phyloP scores from a whole-genome alignment of 2,329 filamentous ascomycete genomes.

The Myrmaecium sp. region DNA sequence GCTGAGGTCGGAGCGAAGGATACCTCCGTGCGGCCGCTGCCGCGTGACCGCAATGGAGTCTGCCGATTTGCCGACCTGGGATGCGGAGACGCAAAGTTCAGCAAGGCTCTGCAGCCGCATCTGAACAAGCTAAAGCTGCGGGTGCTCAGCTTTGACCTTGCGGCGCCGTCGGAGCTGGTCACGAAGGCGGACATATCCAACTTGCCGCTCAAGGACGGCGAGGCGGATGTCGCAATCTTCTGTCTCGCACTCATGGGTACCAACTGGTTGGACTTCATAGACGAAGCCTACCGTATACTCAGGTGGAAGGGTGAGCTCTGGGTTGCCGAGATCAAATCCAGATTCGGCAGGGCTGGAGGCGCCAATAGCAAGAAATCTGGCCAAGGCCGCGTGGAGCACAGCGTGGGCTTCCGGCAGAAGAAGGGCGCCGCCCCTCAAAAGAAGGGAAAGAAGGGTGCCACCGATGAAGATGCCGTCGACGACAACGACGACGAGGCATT shows the following conservation, averaged over 20 bases:
- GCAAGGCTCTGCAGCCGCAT: constrained; percentile 47
- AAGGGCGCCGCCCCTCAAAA: constrained; percentile 34
- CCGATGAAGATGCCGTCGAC: constrained; percentile 30
- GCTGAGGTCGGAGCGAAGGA: background rate
- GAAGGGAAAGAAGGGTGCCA: constrained; percentile 29
- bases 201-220: constrained; percentile 57
- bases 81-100: constrained; percentile 78
- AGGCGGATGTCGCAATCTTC: constrained; percentile 78
- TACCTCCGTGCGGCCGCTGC: constrained; percentile 35
- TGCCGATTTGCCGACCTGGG: constrained; percentile 82
- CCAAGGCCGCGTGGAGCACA: constrained; percentile 42
- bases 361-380: constrained; percentile 27
- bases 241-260: constrained; percentile 97
- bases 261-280: constrained; percentile 93
- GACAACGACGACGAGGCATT: constrained; percentile 46
- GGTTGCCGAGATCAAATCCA: constrained; percentile 92
- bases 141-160: constrained; percentile 74
- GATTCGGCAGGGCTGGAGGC: constrained; percentile 50
- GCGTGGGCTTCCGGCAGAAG: constrained; percentile 44
- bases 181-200: constrained; percentile 79
- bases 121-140: constrained; percentile 52
- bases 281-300: constrained; percentile 84
- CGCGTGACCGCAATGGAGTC: constrained; percentile 41
- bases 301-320: constrained; percentile 92
- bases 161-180: constrained; percentile 57